Evolutionary conservation across 164 flowering plant species (phyloP).

Genomic region (Nelumbo lutea): DNA sequence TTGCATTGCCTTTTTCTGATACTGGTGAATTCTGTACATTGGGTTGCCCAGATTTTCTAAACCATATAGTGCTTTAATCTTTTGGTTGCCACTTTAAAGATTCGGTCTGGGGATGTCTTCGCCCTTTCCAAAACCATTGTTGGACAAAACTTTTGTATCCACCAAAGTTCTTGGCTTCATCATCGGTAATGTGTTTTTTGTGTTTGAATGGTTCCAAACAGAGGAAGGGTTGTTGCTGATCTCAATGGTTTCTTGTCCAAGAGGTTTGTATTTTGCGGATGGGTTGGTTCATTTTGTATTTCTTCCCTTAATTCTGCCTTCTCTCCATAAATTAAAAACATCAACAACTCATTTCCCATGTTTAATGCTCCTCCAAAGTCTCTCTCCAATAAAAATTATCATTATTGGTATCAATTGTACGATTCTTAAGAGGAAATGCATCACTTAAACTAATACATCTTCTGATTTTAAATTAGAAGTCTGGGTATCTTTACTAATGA

Average conservation of each 20-base stretch:
- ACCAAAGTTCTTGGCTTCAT: slow-evolving; percentile 14
- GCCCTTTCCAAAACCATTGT: slow-evolving; percentile 17
- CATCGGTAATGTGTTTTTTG: slow-evolving; percentile 21
- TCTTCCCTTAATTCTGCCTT: slow-evolving; percentile 11
- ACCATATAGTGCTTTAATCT: not conserved
- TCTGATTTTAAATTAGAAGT: slow-evolving; percentile 37
- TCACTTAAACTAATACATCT: slow-evolving; percentile 29
- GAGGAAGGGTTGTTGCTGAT: not conserved
- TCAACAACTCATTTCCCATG: slow-evolving; percentile 1
- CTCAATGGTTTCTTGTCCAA: slow-evolving; percentile 3
- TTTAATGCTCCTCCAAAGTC: slow-evolving; percentile 37
- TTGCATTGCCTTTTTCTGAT: slow-evolving; percentile 38
- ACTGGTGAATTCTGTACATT: slow-evolving; percentile 15
- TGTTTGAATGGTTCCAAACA: not conserved
- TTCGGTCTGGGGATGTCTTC: not conserved
- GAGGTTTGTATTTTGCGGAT: slow-evolving; percentile 1
- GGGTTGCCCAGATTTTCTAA: slow-evolving; percentile 12
- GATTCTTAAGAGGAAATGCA: slow-evolving; percentile 22
- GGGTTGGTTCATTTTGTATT: slow-evolving; percentile 9
- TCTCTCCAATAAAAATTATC: slow-evolving; percentile 45
- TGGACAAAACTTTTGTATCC: slow-evolving; percentile 19
- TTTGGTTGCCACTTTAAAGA: not conserved
- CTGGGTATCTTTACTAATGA: slow-evolving; percentile 23
- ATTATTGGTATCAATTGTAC: slow-evolving; percentile 23
- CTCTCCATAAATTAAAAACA: slow-evolving; percentile 6